These are phyloP conservation scores for Globisporangium yorkense DNA, from an alignment of 352 stramenopile genomes.

Conservation along the genomic window DNA sequence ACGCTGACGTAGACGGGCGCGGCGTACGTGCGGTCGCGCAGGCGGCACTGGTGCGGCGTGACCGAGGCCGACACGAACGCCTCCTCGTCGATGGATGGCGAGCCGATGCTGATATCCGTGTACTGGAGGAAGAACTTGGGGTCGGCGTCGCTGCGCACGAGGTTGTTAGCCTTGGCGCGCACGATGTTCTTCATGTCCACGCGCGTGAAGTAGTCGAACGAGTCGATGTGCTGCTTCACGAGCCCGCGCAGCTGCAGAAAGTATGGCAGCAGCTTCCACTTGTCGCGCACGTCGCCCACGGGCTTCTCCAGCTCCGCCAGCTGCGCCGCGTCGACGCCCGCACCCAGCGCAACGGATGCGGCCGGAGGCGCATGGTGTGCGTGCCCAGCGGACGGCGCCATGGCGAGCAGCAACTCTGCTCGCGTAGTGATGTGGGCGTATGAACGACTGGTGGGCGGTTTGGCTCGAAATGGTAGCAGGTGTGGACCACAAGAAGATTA, in stretches of 20 bases:
- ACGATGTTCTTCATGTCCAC: constrained; percentile 99
- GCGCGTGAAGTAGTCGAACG: constrained; percentile 99
- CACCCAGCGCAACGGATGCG: constrained; percentile 5
- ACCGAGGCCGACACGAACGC: constrained; percentile 89
- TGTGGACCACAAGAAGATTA: too few relatives aligned
- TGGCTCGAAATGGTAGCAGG: too few relatives aligned
- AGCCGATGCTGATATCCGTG: constrained; percentile 97
- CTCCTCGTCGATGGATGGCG: constrained; percentile 96
- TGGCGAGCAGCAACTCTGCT: neutral
- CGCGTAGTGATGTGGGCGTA: neutral
- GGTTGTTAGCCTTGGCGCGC: constrained; percentile 88
- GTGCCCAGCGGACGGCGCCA: neutral
- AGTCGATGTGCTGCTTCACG: constrained; percentile 99
- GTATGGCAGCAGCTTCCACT: constrained; percentile 98
- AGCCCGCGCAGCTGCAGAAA: constrained; percentile 93
- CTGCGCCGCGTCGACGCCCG: constrained; percentile 19
- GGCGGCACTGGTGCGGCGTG: constrained; percentile 97
- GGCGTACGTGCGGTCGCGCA: constrained; percentile 98
- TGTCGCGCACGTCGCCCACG: constrained; percentile 87
- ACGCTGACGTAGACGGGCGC: constrained; percentile 99
- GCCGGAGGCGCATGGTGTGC: neutral
- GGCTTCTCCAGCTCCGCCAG: constrained; percentile 64
- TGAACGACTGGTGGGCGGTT: neutral
- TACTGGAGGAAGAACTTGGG: constrained; percentile 99
- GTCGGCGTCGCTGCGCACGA: constrained; percentile 91